Base-by-base conservation (phyloP, 352 stramenopile genomes). In the Pythium brassicae region DNA sequence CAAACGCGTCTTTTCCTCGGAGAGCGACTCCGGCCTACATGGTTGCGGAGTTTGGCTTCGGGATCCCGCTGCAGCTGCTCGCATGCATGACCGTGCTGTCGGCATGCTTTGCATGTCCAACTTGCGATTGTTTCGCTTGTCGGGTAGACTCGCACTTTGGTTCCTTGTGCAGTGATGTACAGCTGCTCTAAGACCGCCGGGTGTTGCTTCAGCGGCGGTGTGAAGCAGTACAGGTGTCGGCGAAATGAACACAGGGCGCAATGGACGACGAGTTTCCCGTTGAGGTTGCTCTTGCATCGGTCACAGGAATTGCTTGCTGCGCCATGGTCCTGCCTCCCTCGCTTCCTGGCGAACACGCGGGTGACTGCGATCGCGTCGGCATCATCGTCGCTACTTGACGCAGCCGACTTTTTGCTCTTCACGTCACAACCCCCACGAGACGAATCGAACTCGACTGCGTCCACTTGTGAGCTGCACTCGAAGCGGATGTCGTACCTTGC, bases 141-240 rank as follows among this genome's bases (percentile, higher is more conserved):
- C 26, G 58, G 58, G 14, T 26, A 34, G 25, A 55, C 22, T 8
- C 20, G 32, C 34, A 64, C 52, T 51, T 29, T 55, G 19, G 40
- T 59, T 25, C 50, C 50, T n/a, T 35, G 43, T 0, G 43, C 15
- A 1, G 58, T 55, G 25, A 50, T 26, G 8, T 57, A 20, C 27
- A 68, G 50, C 11, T 57, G 57, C 20, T 72, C 51, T 11, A 48
- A 32, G 11, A 78, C 68, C 12, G 65, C 74, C 4, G 78, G 80
- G 32, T 91, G 78, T 25, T 91, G 72, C 53, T 76, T 76, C 17
- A 85, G 63, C 39, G 78, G 76, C 5, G 80, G 80, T 12, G 66
- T 63, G 20, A 89, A 91, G 50, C 80, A 91, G 53, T 87, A 91
- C 15, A 89, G 55, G 53, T 89, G 80, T 23, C 76, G 76, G 0